These are phyloP conservation scores for Calonectria honghensis DNA, from an alignment of 2,329 filamentous ascomycete genomes.

Conservation along the genomic window DNA sequence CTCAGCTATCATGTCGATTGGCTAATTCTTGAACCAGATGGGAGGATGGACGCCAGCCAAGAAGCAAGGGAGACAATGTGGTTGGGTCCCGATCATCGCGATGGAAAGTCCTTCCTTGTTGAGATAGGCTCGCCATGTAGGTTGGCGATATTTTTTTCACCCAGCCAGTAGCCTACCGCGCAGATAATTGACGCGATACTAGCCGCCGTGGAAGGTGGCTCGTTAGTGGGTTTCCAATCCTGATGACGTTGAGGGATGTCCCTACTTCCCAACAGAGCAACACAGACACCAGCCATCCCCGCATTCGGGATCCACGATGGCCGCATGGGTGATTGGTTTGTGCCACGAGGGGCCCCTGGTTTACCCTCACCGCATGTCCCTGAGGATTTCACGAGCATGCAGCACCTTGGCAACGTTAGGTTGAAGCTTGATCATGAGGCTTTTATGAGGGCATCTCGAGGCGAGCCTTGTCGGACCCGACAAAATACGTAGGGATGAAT, in stretches of 20 bases:
- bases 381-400: slow-evolving; percentile 34
- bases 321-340: slow-evolving; percentile 48
- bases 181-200: slow-evolving; percentile 21
- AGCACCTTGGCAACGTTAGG: slow-evolving; percentile 41
- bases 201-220: slow-evolving; percentile 24
- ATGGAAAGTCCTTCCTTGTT: slow-evolving; percentile 39
- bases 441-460: slow-evolving; percentile 46
- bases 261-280: slow-evolving; percentile 47
- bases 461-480: slow-evolving; percentile 37
- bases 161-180: slow-evolving; percentile 20
- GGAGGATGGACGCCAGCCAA: background rate
- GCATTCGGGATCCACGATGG: slow-evolving; percentile 52
- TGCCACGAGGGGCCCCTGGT: slow-evolving; percentile 42
- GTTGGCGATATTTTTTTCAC: slow-evolving; percentile 24
- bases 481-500: slow-evolving; percentile 32
- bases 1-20: background rate
- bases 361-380: slow-evolving; percentile 54
- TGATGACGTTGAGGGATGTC: slow-evolving; percentile 46
- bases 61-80: background rate
- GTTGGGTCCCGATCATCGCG: background rate
- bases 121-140: slow-evolving; percentile 27
- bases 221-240: slow-evolving; percentile 44
- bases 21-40: background rate
- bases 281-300: slow-evolving; percentile 47
- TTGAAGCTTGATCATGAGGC: slow-evolving; percentile 44